Conservation (phyloP, 148 eudicot species). For the Spergularia marina region DNA sequence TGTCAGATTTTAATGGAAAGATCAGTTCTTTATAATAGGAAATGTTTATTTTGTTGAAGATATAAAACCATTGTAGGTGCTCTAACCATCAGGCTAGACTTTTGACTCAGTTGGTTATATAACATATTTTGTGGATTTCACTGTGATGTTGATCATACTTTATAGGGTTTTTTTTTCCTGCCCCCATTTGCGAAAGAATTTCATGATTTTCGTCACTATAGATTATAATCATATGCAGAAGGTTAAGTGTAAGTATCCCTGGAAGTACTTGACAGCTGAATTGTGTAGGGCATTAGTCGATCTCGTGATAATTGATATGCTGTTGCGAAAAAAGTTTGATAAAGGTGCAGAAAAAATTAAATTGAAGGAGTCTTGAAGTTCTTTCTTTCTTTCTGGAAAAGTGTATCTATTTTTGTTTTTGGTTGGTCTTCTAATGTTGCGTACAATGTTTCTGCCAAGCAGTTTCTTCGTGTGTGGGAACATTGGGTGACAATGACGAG, state of each 20-base stretch:
- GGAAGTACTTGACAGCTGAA: background rate
- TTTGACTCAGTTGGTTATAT: no score
- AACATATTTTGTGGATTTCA: background rate
- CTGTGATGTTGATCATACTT: background rate
- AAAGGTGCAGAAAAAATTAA: background rate
- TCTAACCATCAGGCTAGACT: no score
- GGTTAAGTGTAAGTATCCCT: background rate
- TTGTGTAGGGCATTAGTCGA: background rate
- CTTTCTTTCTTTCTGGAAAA: background rate
- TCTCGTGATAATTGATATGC: background rate
- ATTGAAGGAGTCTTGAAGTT: no score
- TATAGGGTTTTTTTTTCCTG: conserved; percentile 7
- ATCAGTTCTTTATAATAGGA: background rate
- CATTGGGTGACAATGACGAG: background rate
- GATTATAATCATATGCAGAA: no score
- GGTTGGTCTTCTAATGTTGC: background rate
- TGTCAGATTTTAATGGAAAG: conserved; percentile 8
- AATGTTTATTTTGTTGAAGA: background rate
- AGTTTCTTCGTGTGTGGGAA: conserved; percentile 11
- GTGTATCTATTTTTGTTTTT: background rate
- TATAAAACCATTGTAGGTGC: no score
- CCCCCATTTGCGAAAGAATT: no score
- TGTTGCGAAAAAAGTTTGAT: background rate
- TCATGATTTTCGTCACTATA: no score
- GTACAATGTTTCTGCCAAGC: background rate